Conservation (phyloP, 768 basidiomycete genomes). For the Phlebiopsis gigantea region DNA sequence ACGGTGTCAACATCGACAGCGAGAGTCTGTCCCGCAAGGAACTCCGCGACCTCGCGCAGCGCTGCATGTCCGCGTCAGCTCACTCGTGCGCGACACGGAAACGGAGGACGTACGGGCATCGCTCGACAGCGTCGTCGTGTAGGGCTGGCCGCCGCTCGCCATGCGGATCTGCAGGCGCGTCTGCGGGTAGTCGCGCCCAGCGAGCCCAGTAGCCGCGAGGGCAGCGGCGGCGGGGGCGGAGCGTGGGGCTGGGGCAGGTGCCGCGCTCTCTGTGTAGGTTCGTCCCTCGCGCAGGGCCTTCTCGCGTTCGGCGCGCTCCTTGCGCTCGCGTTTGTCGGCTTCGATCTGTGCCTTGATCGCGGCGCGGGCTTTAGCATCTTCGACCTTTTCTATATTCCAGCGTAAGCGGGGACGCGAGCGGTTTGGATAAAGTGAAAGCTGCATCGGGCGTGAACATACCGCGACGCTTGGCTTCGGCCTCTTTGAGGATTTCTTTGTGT, state of each 20-base stretch:
- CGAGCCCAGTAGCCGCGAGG: constrained; percentile 30
- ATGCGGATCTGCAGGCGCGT: constrained; percentile 89
- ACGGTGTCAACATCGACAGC: constrained; percentile 73
- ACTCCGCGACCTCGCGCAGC: constrained; percentile 83
- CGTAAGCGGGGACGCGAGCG: background rate
- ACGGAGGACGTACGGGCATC: constrained; percentile 56
- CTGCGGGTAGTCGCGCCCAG: constrained; percentile 76
- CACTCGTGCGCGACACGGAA: too few species aligned
- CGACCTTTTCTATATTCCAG: constrained; percentile 82
- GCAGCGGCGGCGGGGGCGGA: constrained; percentile 29
- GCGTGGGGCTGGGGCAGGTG: constrained; percentile 28
- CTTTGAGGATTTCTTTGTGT: constrained; percentile 75
- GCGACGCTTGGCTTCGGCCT: constrained; percentile 73
- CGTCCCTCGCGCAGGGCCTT: constrained; percentile 87
- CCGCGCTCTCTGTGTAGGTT: constrained; percentile 19
- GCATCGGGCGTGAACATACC: constrained; percentile 38
- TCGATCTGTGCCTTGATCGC: constrained; percentile 93
- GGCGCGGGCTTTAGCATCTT: constrained; percentile 80
- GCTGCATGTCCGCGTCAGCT: constrained; percentile 37
- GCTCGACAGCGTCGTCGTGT: constrained; percentile 76
- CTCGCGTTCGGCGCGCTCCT: constrained; percentile 83
- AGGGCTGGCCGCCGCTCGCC: constrained; percentile 73
- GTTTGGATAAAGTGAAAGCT: background rate
- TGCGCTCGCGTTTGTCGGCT: constrained; percentile 85
- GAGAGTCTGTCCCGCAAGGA: constrained; percentile 68